Conservation (phyloP, 257 asterid species). For the Nicotiana attenuata region DNA sequence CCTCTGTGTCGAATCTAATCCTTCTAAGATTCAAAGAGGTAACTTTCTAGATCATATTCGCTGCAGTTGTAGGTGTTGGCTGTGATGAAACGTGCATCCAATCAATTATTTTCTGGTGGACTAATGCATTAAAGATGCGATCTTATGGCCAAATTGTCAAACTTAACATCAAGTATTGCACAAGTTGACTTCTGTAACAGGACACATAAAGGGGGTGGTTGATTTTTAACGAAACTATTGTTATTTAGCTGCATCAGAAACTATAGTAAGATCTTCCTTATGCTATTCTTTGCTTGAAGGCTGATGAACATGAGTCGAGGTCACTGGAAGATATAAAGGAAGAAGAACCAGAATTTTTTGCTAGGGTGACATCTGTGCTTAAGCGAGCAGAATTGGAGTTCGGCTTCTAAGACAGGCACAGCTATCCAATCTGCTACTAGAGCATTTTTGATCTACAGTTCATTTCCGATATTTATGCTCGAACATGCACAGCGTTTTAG, state of each 20-base stretch:
- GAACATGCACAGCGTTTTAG: background rate
- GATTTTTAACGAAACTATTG: background rate
- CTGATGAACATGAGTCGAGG: conserved; percentile 82
- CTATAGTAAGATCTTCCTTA: background rate
- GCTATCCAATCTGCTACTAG: background rate
- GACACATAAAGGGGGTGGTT: background rate
- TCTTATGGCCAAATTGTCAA: background rate
- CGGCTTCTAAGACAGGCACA: conserved; percentile 24
- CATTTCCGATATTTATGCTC: background rate
- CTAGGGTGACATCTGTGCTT: conserved; percentile 66
- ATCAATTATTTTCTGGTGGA: background rate
- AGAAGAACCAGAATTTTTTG: conserved; percentile 64
- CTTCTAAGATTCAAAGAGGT: conserved; percentile 90
- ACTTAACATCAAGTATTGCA: background rate
- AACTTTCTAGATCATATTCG: conserved; percentile 15
- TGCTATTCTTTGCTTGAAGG: conserved; percentile 37
- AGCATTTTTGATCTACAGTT: background rate
- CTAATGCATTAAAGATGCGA: background rate
- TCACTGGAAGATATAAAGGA: conserved; percentile 67
- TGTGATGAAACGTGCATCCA: background rate
- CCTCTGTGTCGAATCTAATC: conserved; percentile 74
- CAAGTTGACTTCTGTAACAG: background rate
- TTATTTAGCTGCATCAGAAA: background rate
- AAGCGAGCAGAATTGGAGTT: conserved; percentile 75
- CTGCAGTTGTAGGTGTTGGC: background rate